phyloP scores from a whole-genome alignment of 192 early-diverging fungal genomes.

The Mortierella alpina region DNA sequence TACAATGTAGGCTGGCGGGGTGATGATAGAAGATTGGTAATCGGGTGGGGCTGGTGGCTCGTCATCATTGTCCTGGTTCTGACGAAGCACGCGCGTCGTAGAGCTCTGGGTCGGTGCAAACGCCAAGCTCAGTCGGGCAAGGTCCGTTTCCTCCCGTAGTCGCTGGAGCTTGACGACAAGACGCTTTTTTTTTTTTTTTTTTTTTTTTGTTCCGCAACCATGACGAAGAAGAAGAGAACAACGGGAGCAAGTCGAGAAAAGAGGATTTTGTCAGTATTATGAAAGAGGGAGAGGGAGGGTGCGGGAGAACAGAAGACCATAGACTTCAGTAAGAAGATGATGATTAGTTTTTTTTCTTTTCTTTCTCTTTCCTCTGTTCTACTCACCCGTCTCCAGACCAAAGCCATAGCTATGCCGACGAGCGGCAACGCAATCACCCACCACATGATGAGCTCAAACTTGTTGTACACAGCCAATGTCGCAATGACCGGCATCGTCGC shows the following conservation, averaged over 20 bases:
- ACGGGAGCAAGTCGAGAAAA: too few relatives aligned
- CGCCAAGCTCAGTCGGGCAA: too few relatives aligned
- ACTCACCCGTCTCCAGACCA: constrained; percentile 13
- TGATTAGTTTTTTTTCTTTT: not conserved
- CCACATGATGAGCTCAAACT: constrained; percentile 16
- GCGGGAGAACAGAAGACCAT: not conserved
- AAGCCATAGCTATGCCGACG: constrained; percentile 9
- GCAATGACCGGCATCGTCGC: constrained; percentile 10
- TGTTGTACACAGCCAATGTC: constrained; percentile 19
- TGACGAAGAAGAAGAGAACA: too few relatives aligned
- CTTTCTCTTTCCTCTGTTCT: not conserved
- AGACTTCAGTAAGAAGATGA: not conserved
- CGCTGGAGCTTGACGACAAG: too few relatives aligned
- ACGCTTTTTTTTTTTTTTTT: too few relatives aligned
- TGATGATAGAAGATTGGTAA: constrained; percentile 23
- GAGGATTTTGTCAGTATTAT: too few relatives aligned
- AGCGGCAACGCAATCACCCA: constrained; percentile 15
- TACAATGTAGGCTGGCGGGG: constrained; percentile 16
- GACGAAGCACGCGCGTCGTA: not conserved
- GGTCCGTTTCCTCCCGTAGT: too few relatives aligned
- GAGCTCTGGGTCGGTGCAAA: not conserved
- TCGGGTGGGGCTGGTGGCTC: constrained; percentile 5
- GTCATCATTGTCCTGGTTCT: not conserved
- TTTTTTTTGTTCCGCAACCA: not conserved
- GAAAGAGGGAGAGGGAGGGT: too few relatives aligned